Percentiles rank a stretch among this genome's conserved stretches.
Evolutionary conservation across 257 asterid genomes (phyloP).

Genomic region (Ocimum tenuiflorum): DNA sequence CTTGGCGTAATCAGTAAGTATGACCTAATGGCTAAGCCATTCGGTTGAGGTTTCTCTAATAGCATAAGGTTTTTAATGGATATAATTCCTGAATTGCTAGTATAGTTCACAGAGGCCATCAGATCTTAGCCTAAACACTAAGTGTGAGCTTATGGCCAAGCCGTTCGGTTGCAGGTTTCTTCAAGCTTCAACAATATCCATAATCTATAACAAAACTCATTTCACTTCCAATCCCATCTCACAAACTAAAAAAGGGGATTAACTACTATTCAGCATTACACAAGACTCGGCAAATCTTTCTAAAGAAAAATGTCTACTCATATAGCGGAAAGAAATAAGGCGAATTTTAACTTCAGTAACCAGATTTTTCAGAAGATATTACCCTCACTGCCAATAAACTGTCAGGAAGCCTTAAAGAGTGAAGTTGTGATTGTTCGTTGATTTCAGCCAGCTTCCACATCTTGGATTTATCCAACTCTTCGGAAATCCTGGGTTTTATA

Average conservation of each 20-base stretch:
- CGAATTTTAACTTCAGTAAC: background rate
- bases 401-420: slow-evolving; percentile 54
- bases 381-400: slow-evolving; percentile 43
- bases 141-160: background rate
- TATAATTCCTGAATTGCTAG: too few relatives aligned
- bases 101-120: too few relatives aligned
- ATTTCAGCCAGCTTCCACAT: slow-evolving; percentile 54
- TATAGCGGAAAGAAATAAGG: background rate
- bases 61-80: too few relatives aligned
- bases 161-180: background rate
- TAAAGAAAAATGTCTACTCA: background rate
- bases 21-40: background rate
- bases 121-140: too few relatives aligned
- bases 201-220: too few relatives aligned
- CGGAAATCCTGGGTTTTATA: slow-evolving; percentile 34
- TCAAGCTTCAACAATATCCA: background rate
- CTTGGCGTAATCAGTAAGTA: too few relatives aligned
- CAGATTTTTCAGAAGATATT: slow-evolving; percentile 2
- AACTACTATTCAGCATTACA: too few relatives aligned
- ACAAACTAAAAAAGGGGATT: background rate
- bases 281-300: background rate
- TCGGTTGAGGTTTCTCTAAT: background rate
- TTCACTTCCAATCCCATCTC: background rate
- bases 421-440: slow-evolving; percentile 45
- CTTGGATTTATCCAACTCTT: slow-evolving; percentile 46